A percentile compares a stretch with the other conserved stretches of the same genome.
phyloP scores from a whole-genome alignment of 2,329 filamentous ascomycete genomes.

The Phialophora tarda region DNA sequence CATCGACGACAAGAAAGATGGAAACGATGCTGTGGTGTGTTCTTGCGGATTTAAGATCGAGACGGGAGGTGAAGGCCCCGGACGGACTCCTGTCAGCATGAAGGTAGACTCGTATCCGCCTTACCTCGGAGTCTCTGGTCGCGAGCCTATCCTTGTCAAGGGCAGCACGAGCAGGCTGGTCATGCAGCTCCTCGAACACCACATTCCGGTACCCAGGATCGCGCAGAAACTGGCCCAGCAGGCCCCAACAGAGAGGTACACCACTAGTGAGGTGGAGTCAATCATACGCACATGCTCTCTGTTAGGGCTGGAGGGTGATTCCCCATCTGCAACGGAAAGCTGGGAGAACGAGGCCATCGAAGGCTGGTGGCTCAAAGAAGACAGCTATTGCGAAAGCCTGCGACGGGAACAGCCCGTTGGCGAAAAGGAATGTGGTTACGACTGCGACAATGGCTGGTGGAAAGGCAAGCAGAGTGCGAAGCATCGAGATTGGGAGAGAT shows the following conservation, averaged over 20 bases:
- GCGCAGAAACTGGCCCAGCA: slow-evolving; percentile 2
- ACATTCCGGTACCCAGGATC: slow-evolving; percentile 8
- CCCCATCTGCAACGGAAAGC: slow-evolving; percentile 16
- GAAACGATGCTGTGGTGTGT: background rate
- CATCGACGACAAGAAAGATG: slow-evolving; percentile 1
- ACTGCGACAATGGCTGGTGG: slow-evolving; percentile 26
- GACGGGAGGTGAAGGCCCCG: background rate
- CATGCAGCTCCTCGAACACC: slow-evolving; percentile 21
- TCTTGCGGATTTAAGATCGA: slow-evolving; percentile 3
- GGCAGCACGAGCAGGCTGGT: slow-evolving; percentile 26
- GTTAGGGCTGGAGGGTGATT: slow-evolving; percentile 15
- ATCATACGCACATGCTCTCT: slow-evolving; percentile 18
- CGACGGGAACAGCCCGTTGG: slow-evolving; percentile 17
- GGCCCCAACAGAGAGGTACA: slow-evolving; percentile 15
- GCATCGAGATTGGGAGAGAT: slow-evolving; percentile 23
- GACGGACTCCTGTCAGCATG: background rate
- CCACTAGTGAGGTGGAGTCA: slow-evolving; percentile 5
- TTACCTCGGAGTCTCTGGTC: slow-evolving; percentile 14
- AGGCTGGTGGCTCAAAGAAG: slow-evolving; percentile 29
- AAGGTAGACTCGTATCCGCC: slow-evolving; percentile 18
- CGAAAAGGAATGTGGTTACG: slow-evolving; percentile 22
- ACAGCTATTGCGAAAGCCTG: slow-evolving; percentile 26
- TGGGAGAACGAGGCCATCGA: slow-evolving; percentile 31
- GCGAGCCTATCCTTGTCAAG: slow-evolving; percentile 17
- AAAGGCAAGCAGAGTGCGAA: slow-evolving; percentile 11